Evolutionary conservation across 371 early-diverging fungal genomes (phyloP), one percentile per base, ranked within the genome.

Genomic region (Syncephalis fuscata): DNA sequence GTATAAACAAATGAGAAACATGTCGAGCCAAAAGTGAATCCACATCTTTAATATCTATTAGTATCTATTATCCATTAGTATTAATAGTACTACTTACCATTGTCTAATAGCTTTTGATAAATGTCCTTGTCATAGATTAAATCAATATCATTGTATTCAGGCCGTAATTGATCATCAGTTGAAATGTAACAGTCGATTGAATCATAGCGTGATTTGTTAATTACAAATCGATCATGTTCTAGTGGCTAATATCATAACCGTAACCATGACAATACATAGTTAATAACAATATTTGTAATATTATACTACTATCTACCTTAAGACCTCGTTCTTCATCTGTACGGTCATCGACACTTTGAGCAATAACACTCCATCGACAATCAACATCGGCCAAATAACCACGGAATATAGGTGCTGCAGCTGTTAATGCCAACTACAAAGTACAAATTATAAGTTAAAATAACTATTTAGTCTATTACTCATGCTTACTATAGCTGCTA

Each of bases 331-430:
- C 99, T 52, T 86, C 82, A 7, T 70, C 69, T 21, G 91, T 95
- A 50, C 99, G 72, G 63, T 96, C 96, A 64, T 99, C 99, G 8
- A 97, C 98, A 43, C 84, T 76, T 3, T 76, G 80, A 25, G 92
- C 73, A 60, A 99, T 90, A 22, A 97, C 90, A 56, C 95, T 85
- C 99, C 99, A 99, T 53, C 99, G 67, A 61, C 94, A 90, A 58
- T 98, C 98, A 1, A 91, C 92, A 59, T 98, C 93, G 17, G 93
- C 82, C 51, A 99, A 63, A 60, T 86, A 87, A 25, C 99, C 98
- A 39, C 92, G 75, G 63, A 80, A 94, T 39, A 92, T 80, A 22
- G 99, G 98, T 10, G 95, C 78, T 16, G 90, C 91, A 0, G 95
- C 95, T 1, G 97, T 85, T 46, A 99, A 64, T 22, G 98, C 88